Base-by-base conservation (phyloP, 352 stramenopile species). In the Globisporangium okanoganense region DNA sequence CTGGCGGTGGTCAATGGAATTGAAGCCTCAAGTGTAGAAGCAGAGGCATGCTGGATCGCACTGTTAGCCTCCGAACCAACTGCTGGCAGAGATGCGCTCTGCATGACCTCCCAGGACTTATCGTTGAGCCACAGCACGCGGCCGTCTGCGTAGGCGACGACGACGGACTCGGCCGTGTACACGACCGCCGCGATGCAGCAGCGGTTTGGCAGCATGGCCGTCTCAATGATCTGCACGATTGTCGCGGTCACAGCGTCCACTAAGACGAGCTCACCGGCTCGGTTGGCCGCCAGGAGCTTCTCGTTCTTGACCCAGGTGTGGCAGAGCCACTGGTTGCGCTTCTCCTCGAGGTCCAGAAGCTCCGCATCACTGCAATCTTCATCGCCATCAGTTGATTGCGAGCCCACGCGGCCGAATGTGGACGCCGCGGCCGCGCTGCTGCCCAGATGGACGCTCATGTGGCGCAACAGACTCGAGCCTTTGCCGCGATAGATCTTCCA, bases 401-500 rank as follows among this genome's bases (percentile, higher is more conserved):
- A 1, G 10, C 49, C 49, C 18, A 56, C n/a, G n/a, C 5, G 29
- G 22, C 29, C 29, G 5, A 29, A 41, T 33, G 40, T 18, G 2
- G 54, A 52, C 10, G 33, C 14, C 18, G 38, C 29, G 24, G 35
- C 25, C n/a, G 47, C 20, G 7, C 3, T 18, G 10, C 45, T 29
- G 3, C 18, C n/a, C 14, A 48, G 1, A 14, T 56, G 55, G 14
- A 67, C 56, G 25, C 33, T 62, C 66, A 75, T 54, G 2, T 71
- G 56, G 55, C 69, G 72, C 40, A 79, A 49, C 7, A 78, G 58
- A 65, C 64, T 74, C 0, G 67, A 78, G 6, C 41, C 48, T 13
- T 53, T 70, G 29, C 53, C 56, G 43, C 62, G 56, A 70, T 85
- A 90, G 31, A 90, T 62, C 61, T 87, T 90, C 78, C 76, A 95